These are phyloP conservation scores for Limonium bicolor DNA, from an alignment of 148 eudicot genomes.

Conservation along the genomic window DNA sequence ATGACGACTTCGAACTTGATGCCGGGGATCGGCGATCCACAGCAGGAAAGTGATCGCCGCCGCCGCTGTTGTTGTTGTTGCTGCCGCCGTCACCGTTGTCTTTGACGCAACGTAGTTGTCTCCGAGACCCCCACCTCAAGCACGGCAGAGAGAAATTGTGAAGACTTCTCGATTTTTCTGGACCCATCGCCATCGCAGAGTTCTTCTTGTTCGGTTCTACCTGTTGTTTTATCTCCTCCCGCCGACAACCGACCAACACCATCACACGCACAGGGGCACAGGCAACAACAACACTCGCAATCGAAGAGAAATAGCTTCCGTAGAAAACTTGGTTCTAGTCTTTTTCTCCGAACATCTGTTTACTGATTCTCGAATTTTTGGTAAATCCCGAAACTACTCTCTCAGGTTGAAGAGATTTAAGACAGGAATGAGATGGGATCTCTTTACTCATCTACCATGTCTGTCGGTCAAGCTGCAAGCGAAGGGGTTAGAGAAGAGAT, in stretches of 20 bases:
- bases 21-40: neutral
- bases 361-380: neutral
- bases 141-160: slow-evolving; percentile 5
- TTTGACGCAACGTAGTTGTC: slow-evolving; percentile 1
- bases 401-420: too few species aligned
- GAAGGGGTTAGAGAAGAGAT: neutral
- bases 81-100: neutral
- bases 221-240: neutral
- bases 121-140: slow-evolving; percentile 5
- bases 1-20: neutral
- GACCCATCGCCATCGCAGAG: neutral
- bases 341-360: neutral
- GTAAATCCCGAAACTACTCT: neutral
- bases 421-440: too few species aligned
- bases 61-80: neutral
- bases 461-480: neutral
- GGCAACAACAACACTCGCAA: neutral
- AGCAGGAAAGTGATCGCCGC: neutral
- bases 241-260: neutral
- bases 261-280: neutral
- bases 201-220: neutral
- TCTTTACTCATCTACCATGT: too few species aligned
- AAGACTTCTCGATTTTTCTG: slow-evolving; percentile 2
- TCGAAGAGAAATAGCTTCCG: neutral
- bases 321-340: neutral